phyloP scores from a whole-genome alignment of 176 grass and related monocot species.

The Phyllostachys edulis region DNA sequence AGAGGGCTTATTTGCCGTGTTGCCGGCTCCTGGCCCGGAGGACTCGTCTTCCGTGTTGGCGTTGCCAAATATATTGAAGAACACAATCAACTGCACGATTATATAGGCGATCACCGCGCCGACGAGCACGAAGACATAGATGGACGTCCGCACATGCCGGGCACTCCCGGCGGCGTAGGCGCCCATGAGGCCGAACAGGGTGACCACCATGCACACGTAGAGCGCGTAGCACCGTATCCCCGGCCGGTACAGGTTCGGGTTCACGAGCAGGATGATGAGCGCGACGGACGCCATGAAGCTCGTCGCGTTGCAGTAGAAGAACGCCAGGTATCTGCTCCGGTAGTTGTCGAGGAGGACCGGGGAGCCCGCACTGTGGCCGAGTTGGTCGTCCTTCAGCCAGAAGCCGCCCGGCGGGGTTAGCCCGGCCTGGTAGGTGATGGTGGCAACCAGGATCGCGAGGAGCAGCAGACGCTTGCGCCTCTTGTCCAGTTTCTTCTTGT shows the following conservation, averaged over 20 bases:
- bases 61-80: neutral
- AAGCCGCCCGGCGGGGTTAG: conserved; percentile 24
- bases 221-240: conserved; percentile 20
- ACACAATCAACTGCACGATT: neutral
- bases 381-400: neutral
- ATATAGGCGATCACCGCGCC: neutral
- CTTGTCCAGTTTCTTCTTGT: neutral
- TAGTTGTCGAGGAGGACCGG: neutral
- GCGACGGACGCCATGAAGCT: conserved; percentile 43
- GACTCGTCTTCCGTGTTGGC: too few species aligned
- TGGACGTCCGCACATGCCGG: neutral
- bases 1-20: too few species aligned
- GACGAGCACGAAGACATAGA: neutral
- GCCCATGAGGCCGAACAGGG: conserved; percentile 2
- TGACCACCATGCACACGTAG: neutral
- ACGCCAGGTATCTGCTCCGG: conserved; percentile 2
- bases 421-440: conserved; percentile 45
- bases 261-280: conserved; percentile 32
- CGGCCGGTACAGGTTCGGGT: neutral
- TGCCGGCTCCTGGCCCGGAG: neutral
- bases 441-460: conserved; percentile 34
- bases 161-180: conserved; percentile 21
- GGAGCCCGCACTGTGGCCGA: neutral
- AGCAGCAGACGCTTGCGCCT: conserved; percentile 37
- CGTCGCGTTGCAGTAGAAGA: conserved; percentile 40